Evolutionary conservation across 192 early-diverging fungal genomes (phyloP).

Genomic region (Paraglomus brasilianum): DNA sequence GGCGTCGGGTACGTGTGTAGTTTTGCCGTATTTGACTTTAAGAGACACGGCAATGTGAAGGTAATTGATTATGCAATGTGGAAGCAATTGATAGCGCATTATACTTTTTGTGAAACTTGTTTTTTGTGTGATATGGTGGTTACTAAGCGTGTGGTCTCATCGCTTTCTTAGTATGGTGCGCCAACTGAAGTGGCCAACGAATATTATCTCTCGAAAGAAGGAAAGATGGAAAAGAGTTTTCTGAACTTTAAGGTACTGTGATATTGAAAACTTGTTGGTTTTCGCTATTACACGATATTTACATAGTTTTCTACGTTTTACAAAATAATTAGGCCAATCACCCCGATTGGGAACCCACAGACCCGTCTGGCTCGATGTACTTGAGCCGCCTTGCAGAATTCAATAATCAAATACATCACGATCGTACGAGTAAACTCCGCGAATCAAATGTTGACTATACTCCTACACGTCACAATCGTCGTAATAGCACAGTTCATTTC

Average conservation of each 20-base stretch:
- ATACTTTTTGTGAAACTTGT: neutral
- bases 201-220: conserved; percentile 73
- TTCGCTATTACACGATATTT: neutral
- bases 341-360: conserved; percentile 89
- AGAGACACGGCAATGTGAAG: conserved; percentile 81
- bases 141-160: conserved; percentile 7
- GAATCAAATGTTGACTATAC: conserved; percentile 4
- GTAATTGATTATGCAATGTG: conserved; percentile 33
- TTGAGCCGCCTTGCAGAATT: conserved; percentile 61
- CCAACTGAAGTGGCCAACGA: conserved; percentile 57
- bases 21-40: conserved; percentile 96
- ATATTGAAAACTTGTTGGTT: neutral
- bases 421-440: conserved; percentile 6
- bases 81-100: neutral
- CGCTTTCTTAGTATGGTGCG: conserved; percentile 62
- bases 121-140: neutral
- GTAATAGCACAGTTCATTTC: conserved; percentile 24
- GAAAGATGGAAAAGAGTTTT: conserved; percentile 99
- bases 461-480: conserved; percentile 10
- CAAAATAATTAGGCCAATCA: conserved; percentile 65
- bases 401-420: conserved; percentile 31
- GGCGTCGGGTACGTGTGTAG: conserved; percentile 93
- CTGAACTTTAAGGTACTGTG: conserved; percentile 84
- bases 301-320: neutral
- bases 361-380: conserved; percentile 77